Evolutionary conservation across 2,329 filamentous ascomycete genomes (phyloP), one percentile per base, ranked within the genome.

Genomic region (Sclerotinia borealis): DNA sequence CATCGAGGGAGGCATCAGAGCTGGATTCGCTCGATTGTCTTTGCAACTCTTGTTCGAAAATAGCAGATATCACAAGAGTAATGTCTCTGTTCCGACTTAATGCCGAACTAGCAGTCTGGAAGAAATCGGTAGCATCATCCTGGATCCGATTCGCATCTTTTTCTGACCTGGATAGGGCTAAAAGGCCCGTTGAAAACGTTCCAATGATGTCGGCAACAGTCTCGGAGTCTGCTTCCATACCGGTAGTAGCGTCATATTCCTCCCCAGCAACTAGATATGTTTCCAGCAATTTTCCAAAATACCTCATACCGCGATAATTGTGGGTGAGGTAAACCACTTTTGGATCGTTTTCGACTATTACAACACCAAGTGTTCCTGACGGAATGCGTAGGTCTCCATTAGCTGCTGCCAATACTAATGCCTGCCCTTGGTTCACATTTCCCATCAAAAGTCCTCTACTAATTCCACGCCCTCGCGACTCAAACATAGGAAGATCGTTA

Each of bases 51-150:
- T 85, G 80, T 69, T 98, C 95, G 69, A 98, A 88, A 1, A 93
- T 91, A 66, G 96, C 89, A 69, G 92, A 90, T 34, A 98, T 79
- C 48, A 97, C 84, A 13, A 85, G 86, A 59, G 96, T 83, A 59
- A 98, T 88, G 73, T 97, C 93, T 63, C 79, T 76, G 60, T 83
- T 86, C 41, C 83, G 79, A 29, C 77, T 77, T 67, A 80, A 79
- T 66, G 74, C 83, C 73, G 78, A 85, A 75, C 79, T 84, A 68
- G 80, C 81, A 77, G 86, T 84, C 41, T 83, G 80, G 39, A 89
- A 74, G 15, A 89, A 76, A 17, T 66, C 61, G 29, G 64, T 66
- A 37, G 71, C 69, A 48, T 68, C 61, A 65, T 75, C 70, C 75
- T 81, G 39, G 79, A 72, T 49, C 75, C 76, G 69, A 81, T 80